These are phyloP conservation scores for Geranomyces michiganensis DNA, from an alignment of 192 early-diverging fungal species.

Conservation along the genomic window DNA sequence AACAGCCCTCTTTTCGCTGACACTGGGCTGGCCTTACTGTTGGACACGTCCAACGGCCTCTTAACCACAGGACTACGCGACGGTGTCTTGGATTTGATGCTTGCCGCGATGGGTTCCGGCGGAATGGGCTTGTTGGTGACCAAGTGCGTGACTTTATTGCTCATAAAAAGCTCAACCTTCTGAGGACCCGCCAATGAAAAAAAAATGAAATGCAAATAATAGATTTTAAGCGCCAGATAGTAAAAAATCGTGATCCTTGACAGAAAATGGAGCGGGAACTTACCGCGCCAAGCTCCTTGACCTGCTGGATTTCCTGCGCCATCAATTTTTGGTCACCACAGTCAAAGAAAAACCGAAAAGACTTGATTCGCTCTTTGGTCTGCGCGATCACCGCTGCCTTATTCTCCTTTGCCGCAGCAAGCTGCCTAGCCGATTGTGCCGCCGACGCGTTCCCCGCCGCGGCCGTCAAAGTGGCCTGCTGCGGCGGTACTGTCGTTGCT, in stretches of 20 bases:
- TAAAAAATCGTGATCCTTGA: no score
- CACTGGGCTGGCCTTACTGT: background rate
- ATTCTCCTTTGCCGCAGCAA: background rate
- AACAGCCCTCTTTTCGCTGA: background rate
- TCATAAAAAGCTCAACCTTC: constrained; percentile 24
- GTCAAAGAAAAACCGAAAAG: constrained; percentile 27
- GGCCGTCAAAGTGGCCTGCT: background rate
- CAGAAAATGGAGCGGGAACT: background rate
- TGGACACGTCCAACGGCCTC: background rate
- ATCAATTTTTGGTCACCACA: background rate
- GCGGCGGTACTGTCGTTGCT: background rate
- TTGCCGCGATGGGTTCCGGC: background rate
- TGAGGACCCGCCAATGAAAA: no score
- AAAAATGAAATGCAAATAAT: no score
- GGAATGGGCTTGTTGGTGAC: constrained; percentile 14
- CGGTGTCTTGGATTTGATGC: background rate
- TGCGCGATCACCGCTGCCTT: constrained; percentile 8
- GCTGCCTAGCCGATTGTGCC: background rate
- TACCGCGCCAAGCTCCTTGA: constrained; percentile 27
- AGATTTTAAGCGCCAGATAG: no score
- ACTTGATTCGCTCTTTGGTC: constrained; percentile 10
- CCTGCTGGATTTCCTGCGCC: background rate
- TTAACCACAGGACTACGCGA: background rate
- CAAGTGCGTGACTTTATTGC: constrained; percentile 29
- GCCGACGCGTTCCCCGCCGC: background rate